Evolutionary conservation across 2,329 filamentous ascomycete species (phyloP), one percentile per base, ranked within the genome.

Genomic region (Aureobasidium zeae): DNA sequence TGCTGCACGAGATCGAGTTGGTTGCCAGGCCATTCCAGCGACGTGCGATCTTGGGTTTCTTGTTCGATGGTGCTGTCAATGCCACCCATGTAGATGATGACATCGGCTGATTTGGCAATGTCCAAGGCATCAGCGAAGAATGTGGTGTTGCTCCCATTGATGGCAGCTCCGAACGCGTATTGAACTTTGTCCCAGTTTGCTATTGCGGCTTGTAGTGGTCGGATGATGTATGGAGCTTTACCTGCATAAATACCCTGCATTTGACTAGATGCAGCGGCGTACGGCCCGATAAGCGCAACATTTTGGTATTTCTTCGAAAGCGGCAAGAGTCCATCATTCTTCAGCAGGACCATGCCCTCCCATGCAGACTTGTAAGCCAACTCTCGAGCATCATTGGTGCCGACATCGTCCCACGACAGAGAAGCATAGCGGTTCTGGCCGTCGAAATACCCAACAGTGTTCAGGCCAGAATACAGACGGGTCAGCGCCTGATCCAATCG

Each of bases 231-330:
- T 0, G 74, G 74, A 1, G 77, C 67, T 2, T 65, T 58, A 15
- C 77, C 76, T 43, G 55, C 64, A 57, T 81, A 81, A 51, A 75
- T 76, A 1, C 76, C 77, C 39, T 73, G 73, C 62, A 81, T 68
- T 48, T 77, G 68, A 7, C 60, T 63, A 0, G 73, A 74, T 4
- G 71, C 72, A 42, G 75, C 75, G 2, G 72, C 74, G 67, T 74
- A 80, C 32, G 68, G 69, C 0, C 76, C 77, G 17, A 81, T 61
- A 31, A 81, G 60, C 1, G 72, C 76, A 3, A 80, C 62, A 5
- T 58, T 66, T 7, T 58, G 56, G 31, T 58, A 61, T 1, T 54
- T 57, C 9, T 52, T 55, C 2, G 55, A 36, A 3, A 74, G 55
- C 0, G 72, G 72, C 1, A 75, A 56, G 0, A 60, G 55, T 3